Conservation (phyloP, 345 rosid genomes). For the Gossypioides kirkii region DNA sequence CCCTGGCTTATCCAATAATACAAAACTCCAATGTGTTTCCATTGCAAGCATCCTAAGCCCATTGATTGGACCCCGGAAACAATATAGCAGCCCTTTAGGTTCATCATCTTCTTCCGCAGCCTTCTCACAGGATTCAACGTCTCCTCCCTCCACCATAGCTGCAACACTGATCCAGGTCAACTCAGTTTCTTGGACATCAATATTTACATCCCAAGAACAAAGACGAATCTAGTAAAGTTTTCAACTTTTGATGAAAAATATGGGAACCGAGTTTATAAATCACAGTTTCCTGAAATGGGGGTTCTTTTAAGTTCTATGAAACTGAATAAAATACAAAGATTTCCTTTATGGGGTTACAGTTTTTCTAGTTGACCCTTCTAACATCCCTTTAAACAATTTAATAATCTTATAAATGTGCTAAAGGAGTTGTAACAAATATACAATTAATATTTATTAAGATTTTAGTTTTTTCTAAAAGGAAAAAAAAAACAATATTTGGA, state of each 20-base stretch:
- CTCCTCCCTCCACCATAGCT: conserved; percentile 40
- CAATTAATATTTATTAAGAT: too few species aligned
- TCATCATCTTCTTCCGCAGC: conserved; percentile 10
- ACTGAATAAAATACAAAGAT: neutral
- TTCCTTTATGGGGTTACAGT: neutral
- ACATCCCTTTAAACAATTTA: neutral
- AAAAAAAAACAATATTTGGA: too few species aligned
- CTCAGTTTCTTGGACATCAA: neutral
- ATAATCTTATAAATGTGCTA: neutral
- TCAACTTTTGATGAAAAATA: neutral
- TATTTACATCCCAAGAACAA: too few species aligned
- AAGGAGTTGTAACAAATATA: too few species aligned
- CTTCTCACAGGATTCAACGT: too few species aligned
- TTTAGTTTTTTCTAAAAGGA: too few species aligned
- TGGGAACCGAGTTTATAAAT: neutral
- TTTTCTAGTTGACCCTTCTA: neutral
- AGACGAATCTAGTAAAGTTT: too few species aligned
- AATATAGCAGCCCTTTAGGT: conserved; percentile 20
- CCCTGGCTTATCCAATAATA: conserved; percentile 88
- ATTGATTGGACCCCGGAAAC: conserved; percentile 43
- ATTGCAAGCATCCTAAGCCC: conserved; percentile 75
- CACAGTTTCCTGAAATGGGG: conserved; percentile 6
- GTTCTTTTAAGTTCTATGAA: neutral
- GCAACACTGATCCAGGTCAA: neutral
- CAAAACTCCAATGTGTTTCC: conserved; percentile 92